Evolutionary conservation across 495 filamentous ascomycete genomes (phyloP).

Genomic region (Lophiostoma macrostomum): DNA sequence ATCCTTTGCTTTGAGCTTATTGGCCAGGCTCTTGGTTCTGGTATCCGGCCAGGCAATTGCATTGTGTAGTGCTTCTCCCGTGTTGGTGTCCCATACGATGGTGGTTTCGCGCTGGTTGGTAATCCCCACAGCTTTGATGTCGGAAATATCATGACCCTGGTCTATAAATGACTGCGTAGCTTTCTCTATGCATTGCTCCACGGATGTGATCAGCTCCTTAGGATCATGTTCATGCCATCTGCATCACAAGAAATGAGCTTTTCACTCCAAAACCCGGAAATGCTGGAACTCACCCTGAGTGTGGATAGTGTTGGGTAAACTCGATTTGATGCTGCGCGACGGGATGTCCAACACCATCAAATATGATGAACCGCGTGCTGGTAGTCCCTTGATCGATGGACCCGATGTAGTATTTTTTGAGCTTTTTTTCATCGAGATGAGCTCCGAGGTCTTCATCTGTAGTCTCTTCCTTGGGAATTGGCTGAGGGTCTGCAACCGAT

Average conservation of each 20-base stretch:
- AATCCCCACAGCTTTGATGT: slow-evolving; percentile 85
- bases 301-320: slow-evolving; percentile 82
- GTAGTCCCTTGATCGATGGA: slow-evolving; percentile 93
- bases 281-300: slow-evolving; percentile 70
- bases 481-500: slow-evolving; percentile 15
- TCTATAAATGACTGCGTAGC: slow-evolving; percentile 70
- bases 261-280: neutral
- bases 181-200: slow-evolving; percentile 79
- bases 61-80: slow-evolving; percentile 81
- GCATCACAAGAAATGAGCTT: slow-evolving; percentile 21
- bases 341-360: slow-evolving; percentile 74
- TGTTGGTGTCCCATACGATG: slow-evolving; percentile 83
- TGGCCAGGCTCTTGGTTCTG: slow-evolving; percentile 72
- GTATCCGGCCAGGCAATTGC: slow-evolving; percentile 96
- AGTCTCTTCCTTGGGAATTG: slow-evolving; percentile 25
- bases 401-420: slow-evolving; percentile 54
- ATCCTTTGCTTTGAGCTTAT: slow-evolving; percentile 67
- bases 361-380: slow-evolving; percentile 88
- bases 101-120: slow-evolving; percentile 95
- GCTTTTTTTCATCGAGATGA: slow-evolving; percentile 27
- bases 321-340: slow-evolving; percentile 88
- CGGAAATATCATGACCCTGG: slow-evolving; percentile 63
- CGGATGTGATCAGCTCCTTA: slow-evolving; percentile 70
- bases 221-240: slow-evolving; percentile 98
- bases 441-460: neutral